phyloP scores from a whole-genome alignment of 129 eudicot species.

The Flaveria brownii region DNA sequence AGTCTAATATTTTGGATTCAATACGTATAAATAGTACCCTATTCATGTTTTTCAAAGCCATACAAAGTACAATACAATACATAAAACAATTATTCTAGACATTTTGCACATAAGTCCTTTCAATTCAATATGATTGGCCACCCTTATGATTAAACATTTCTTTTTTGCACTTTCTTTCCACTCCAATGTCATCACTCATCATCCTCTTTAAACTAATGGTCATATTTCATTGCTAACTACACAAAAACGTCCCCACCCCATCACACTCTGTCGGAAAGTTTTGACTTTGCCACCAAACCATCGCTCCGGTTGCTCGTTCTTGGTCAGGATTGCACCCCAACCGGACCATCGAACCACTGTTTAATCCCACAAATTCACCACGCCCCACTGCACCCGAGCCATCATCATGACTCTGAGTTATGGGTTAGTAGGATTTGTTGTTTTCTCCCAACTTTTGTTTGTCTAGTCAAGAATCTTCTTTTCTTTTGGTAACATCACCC shows the following conservation, averaged over 20 bases:
- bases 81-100: slow-evolving; percentile 5
- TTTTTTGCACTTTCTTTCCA: slow-evolving; percentile 33
- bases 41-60: background rate
- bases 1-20: background rate
- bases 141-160: slow-evolving; percentile 26
- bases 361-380: slow-evolving; percentile 4
- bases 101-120: background rate
- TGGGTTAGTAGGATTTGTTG: slow-evolving; percentile 31
- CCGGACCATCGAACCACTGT: slow-evolving; percentile 8
- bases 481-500: slow-evolving; percentile 20
- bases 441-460: slow-evolving; percentile 25
- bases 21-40: slow-evolving; percentile 1
- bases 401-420: slow-evolving; percentile 25
- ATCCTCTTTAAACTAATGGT: slow-evolving; percentile 38
- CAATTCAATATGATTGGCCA: slow-evolving; percentile 32
- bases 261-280: slow-evolving; percentile 40
- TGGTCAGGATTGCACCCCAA: background rate
- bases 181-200: slow-evolving; percentile 30
- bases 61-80: slow-evolving; percentile 14
- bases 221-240: slow-evolving; percentile 27
- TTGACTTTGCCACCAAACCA: slow-evolving; percentile 29
- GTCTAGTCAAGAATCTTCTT: slow-evolving; percentile 39
- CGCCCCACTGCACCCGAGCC: background rate
- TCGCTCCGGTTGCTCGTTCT: background rate
- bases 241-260: slow-evolving; percentile 30